Percentiles rank a stretch among this genome's conserved stretches.
phyloP scores from a whole-genome alignment of 352 stramenopile genomes.

The Phytopythium litorale region DNA sequence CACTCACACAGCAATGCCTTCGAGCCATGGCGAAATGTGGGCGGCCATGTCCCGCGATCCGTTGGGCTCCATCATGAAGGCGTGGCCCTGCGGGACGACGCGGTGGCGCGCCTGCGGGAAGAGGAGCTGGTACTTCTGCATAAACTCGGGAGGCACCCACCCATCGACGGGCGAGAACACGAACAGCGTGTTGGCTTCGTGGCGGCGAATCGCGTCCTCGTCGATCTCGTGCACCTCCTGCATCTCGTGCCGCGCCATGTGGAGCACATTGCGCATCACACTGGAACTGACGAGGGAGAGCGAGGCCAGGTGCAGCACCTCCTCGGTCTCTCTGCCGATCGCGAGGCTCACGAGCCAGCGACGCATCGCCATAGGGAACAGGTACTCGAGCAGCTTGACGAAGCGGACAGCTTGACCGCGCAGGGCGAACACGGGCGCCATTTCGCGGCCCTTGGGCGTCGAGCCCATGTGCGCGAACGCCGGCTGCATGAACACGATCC shows the following conservation, averaged over 20 bases:
- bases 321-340: conserved; percentile 30
- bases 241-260: conserved; percentile 71
- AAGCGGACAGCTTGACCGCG: conserved; percentile 27
- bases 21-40: conserved; percentile 56
- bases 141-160: conserved; percentile 60
- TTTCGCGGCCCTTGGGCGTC: conserved; percentile 34
- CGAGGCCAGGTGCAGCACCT: conserved; percentile 45
- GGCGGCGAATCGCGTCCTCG: conserved; percentile 23
- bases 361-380: conserved; percentile 35
- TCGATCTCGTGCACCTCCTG: conserved; percentile 45
- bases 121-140: conserved; percentile 46
- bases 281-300: conserved; percentile 47
- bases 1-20: conserved; percentile 17
- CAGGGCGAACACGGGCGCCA: conserved; percentile 49
- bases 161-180: conserved; percentile 67
- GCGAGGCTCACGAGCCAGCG: conserved; percentile 40
- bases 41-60: conserved; percentile 62
- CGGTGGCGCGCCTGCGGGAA: conserved; percentile 44
- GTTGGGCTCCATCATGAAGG: conserved; percentile 75
- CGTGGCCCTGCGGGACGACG: conserved; percentile 53
- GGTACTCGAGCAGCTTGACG: conserved; percentile 35
- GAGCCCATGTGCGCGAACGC: conserved; percentile 60
- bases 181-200: conserved; percentile 57
- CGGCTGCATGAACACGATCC: conserved; percentile 68
- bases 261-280: conserved; percentile 59